Evolutionary conservation across 78 protist species (phyloP).

Genomic region (Dictyostelium firmibasis): DNA sequence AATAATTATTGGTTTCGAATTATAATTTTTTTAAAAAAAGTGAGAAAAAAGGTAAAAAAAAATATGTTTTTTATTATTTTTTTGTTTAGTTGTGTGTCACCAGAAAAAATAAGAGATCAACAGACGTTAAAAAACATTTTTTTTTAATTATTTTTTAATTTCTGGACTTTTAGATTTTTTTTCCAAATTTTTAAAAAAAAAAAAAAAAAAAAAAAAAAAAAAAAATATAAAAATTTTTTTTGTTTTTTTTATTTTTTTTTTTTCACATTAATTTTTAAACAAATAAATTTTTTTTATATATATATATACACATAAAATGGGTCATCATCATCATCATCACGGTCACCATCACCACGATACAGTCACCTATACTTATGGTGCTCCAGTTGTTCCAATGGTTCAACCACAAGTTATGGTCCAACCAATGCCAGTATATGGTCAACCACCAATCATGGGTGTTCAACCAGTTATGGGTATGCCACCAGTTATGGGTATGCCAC

Average conservation of each 20-base stretch:
- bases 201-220: no score
- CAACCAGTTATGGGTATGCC: not conserved
- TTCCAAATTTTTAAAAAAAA: no score
- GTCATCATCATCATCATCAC: not conserved
- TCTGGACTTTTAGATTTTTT: no score
- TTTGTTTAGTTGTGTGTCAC: not conserved
- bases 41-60: not conserved
- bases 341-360: not conserved
- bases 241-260: no score
- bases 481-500: not conserved
- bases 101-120: not conserved
- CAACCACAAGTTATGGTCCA: constrained; percentile 1
- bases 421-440: not conserved
- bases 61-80: not conserved
- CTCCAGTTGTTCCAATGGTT: not conserved
- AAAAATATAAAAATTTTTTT: no score
- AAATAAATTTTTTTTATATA: no score
- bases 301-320: not conserved
- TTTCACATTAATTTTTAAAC: not conserved
- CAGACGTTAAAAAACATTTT: not conserved
- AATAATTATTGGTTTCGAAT: not conserved
- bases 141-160: no score
- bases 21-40: no score
- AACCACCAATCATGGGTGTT: not conserved
- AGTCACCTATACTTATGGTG: not conserved